phyloP scores from a whole-genome alignment of 108 stramenopile species.

The Asterionellopsis glacialis region DNA sequence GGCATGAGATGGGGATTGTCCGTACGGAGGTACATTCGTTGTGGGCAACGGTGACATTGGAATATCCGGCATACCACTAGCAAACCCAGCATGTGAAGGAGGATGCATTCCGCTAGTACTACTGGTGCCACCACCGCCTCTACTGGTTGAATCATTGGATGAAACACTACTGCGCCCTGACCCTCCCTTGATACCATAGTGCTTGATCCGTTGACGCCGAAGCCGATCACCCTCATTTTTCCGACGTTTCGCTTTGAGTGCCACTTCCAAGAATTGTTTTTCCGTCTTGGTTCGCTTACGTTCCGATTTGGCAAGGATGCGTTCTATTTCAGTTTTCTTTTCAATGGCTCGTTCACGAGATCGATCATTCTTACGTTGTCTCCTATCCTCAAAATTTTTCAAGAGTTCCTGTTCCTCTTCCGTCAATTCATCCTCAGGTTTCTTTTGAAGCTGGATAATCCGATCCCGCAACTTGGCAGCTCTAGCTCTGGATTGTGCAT shows the following conservation, averaged over 20 bases:
- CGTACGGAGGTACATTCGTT: background rate
- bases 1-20: slow-evolving; percentile 25
- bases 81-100: background rate
- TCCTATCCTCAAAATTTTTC: slow-evolving; percentile 52
- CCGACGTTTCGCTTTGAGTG: slow-evolving; percentile 54
- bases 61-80: slow-evolving; percentile 16
- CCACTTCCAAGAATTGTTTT: slow-evolving; percentile 44
- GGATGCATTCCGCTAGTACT: background rate
- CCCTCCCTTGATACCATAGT: background rate
- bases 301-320: slow-evolving; percentile 59
- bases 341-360: slow-evolving; percentile 69
- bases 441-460: slow-evolving; percentile 42
- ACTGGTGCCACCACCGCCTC: background rate
- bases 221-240: slow-evolving; percentile 85
- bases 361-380: slow-evolving; percentile 64
- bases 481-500: slow-evolving; percentile 65
- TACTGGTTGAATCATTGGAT: background rate
- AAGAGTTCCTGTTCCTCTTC: slow-evolving; percentile 54
- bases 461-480: slow-evolving; percentile 53
- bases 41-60: slow-evolving; percentile 57
- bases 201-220: slow-evolving; percentile 63
- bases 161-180: background rate
- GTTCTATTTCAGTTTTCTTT: slow-evolving; percentile 69
- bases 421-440: slow-evolving; percentile 35
- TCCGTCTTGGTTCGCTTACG: slow-evolving; percentile 67